These are phyloP conservation scores for Neurospora discreta DNA, from an alignment of 495 filamentous ascomycete species.

Conservation along the genomic window DNA sequence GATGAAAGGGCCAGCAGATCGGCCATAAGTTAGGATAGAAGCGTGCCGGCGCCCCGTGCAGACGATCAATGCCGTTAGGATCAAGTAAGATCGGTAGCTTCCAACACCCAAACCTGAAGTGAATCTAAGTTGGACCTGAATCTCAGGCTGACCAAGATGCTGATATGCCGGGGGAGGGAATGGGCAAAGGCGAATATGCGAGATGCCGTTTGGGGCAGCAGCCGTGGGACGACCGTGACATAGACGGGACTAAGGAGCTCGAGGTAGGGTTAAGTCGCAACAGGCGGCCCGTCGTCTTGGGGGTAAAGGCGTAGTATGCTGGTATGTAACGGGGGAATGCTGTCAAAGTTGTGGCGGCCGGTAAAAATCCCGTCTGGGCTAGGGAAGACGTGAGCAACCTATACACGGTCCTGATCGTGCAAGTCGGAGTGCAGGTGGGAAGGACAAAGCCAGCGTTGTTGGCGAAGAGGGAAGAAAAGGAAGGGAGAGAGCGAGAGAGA, in stretches of 20 bases:
- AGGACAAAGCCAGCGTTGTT: constrained; percentile 3
- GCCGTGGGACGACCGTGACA: neutral
- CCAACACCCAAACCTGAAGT: neutral
- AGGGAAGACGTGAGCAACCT: constrained; percentile 7
- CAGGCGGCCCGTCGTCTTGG: neutral
- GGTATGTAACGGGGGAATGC: neutral
- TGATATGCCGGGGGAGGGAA: neutral
- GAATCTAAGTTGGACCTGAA: neutral
- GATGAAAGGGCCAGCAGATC: constrained; percentile 11
- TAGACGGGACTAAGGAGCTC: neutral
- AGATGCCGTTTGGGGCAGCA: neutral
- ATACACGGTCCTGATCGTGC: constrained; percentile 1
- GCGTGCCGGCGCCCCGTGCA: constrained; percentile 19
- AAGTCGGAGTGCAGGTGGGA: constrained; percentile 12
- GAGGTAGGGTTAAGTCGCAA: neutral
- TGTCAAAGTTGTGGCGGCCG: neutral
- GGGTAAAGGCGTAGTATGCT: neutral
- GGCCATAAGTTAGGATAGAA: constrained; percentile 20
- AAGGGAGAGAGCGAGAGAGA: no score
- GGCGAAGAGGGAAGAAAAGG: constrained; percentile 13
- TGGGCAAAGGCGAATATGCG: neutral
- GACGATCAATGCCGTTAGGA: neutral
- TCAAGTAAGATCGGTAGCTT: neutral
- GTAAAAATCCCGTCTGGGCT: neutral
- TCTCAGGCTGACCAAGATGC: neutral